These are phyloP conservation scores for Mycena sanguinolenta DNA, from an alignment of 768 basidiomycete species.

Conservation along the genomic window DNA sequence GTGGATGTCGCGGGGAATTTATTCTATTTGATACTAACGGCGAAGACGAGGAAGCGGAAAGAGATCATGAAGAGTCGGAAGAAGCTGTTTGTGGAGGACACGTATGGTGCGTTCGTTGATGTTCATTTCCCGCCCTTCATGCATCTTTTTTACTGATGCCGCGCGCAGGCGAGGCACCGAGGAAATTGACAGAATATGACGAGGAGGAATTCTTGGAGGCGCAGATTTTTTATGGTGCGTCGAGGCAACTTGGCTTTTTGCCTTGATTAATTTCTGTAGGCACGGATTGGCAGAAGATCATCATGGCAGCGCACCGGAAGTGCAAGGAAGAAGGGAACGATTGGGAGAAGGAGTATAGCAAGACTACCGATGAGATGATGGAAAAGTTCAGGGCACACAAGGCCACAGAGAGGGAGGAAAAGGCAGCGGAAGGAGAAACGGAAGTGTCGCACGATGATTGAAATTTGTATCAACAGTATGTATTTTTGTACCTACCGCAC, in stretches of 20 bases:
- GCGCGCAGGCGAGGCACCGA: conserved; percentile 19
- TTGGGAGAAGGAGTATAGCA: conserved; percentile 3
- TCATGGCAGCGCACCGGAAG: conserved; percentile 2
- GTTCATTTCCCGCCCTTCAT: background rate
- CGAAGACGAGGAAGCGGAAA: conserved; percentile 47
- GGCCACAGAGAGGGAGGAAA: background rate
- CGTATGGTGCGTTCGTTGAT: conserved; percentile 41
- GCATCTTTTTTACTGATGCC: background rate
- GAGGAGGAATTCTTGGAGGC: conserved; percentile 34
- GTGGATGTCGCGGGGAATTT: conserved; percentile 43
- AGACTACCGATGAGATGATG: conserved; percentile 13
- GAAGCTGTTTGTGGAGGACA: conserved; percentile 34
- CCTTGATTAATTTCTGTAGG: background rate
- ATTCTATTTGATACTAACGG: conserved; percentile 47
- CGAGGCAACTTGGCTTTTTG: too few relatives aligned
- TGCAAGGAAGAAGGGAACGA: conserved; percentile 13
- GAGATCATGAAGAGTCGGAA: conserved; percentile 52
- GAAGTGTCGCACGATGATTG: background rate
- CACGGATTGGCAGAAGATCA: conserved; percentile 16
- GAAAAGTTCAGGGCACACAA: conserved; percentile 28
- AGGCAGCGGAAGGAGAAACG: conserved; percentile 1
- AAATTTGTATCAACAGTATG: conserved; percentile 7
- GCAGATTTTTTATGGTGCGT: conserved; percentile 30
- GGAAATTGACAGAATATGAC: conserved; percentile 19
- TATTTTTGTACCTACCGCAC: background rate